These are phyloP conservation scores for Geotrichum histeridarum DNA, from an alignment of 1,139 yeast species.

Conservation along the genomic window DNA sequence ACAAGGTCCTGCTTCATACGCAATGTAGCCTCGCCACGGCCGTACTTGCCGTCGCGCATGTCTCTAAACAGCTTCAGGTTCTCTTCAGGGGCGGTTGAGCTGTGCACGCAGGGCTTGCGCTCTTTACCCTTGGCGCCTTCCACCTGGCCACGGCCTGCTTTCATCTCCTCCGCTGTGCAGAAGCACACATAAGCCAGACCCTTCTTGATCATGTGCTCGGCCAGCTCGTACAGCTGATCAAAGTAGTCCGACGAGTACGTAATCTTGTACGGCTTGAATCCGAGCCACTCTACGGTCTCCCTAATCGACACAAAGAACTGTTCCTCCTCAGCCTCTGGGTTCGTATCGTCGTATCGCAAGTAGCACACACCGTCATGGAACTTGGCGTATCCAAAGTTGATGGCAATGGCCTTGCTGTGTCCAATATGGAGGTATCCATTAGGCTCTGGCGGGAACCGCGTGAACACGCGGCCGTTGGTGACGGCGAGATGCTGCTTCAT, in stretches of 20 bases:
- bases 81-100: conserved; percentile 64
- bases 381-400: conserved; percentile 91
- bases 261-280: conserved; percentile 85
- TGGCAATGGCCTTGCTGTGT: conserved; percentile 95
- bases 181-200: conserved; percentile 88
- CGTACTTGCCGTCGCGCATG: conserved; percentile 85
- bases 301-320: conserved; percentile 77
- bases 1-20: conserved; percentile 92
- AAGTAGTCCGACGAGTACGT: conserved; percentile 97
- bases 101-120: conserved; percentile 75
- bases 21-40: conserved; percentile 86
- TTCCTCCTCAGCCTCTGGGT: conserved; percentile 98
- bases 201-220: conserved; percentile 65
- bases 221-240: conserved; percentile 78
- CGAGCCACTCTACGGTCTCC: conserved; percentile 87
- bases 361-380: conserved; percentile 81
- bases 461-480: conserved; percentile 77
- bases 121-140: conserved; percentile 90
- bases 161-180: conserved; percentile 88
- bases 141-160: conserved; percentile 80
- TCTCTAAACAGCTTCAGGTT: conserved; percentile 75
- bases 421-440: conserved; percentile 96
- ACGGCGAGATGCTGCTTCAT: conserved; percentile 72
- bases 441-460: conserved; percentile 98
- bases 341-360: conserved; percentile 93